Evolutionary conservation across 1,284 basidiomycete species (phyloP), one percentile per base, ranked within the genome.

Genomic region (Ganoderma resinaceum): DNA sequence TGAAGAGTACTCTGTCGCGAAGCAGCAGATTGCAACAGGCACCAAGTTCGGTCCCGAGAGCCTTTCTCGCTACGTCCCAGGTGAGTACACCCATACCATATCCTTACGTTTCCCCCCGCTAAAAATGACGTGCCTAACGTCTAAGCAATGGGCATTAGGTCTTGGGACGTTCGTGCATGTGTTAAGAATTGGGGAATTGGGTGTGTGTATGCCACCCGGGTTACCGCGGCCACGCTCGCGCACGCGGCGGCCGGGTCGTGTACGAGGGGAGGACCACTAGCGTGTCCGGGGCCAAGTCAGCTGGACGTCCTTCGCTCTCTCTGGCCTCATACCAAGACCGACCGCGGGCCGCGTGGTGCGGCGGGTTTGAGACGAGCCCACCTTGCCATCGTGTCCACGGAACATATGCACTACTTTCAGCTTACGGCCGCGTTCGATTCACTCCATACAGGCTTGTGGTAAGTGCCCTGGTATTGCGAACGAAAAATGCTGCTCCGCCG

Each of bases 1-100:
- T 33, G 16, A 6, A 7, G 52, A 55, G 16, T 18, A 26, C 49
- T n/a, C n/a, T 26, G 33, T 20, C 52, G 16, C 29, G 52, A 53
- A 53, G 16, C 26, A 53, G 29, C 29, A 53, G 29, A 14, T 37
- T n/a, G 43, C 43, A 8, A 46, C 43, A 46, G 43, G 43, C 20
- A n/a, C 43, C 43, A 46, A 46, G 43, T 11, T 60, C 58, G 58
- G 58, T 60, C 38, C 58, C 58, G 58, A 26, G 16, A 42, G 37
- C 4, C 38, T 40, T 60, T 29, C 14, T 37, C 23, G n/a, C 37
- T 35, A 23, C 38, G 23, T 26, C 38, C 26, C 58, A 60, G 37
- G 37, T 38, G n/a, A 38, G 58, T 29, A 38, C 23, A n/a, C 14
- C 9, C n/a, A 40, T 23, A 14, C 58, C 38, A 42, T 60, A 40